These are phyloP conservation scores for Cadophora gregata DNA, from an alignment of 2,329 filamentous ascomycete species.

Conservation along the genomic window DNA sequence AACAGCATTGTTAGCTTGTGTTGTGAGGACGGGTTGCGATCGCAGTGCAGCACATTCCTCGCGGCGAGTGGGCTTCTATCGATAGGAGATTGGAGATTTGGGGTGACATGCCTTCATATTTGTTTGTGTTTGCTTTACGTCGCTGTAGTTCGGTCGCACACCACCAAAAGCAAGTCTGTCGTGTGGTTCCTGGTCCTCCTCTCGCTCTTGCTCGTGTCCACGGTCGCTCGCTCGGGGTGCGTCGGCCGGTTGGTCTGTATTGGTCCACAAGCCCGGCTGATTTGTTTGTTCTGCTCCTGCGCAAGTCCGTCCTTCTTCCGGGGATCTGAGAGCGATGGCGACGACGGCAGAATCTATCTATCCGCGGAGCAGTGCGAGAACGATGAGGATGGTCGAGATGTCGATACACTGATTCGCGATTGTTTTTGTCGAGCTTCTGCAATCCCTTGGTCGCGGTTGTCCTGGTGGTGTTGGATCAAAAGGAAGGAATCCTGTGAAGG, in stretches of 20 bases:
- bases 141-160: constrained; percentile 29
- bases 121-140: constrained; percentile 35
- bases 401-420: constrained; percentile 9
- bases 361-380: background rate
- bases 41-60: constrained; percentile 5
- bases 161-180: constrained; percentile 27
- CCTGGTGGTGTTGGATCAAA: background rate
- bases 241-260: background rate
- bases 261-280: constrained; percentile 24
- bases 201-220: constrained; percentile 19
- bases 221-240: constrained; percentile 11
- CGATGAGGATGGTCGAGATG: background rate
- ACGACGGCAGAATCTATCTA: constrained; percentile 1
- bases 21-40: constrained; percentile 2
- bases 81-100: constrained; percentile 1
- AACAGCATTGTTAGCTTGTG: constrained; percentile 37
- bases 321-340: constrained; percentile 10
- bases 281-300: constrained; percentile 30
- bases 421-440: constrained; percentile 4
- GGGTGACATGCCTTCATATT: constrained; percentile 39
- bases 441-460: background rate
- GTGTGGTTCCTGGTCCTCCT: constrained; percentile 16
- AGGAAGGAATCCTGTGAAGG: background rate
- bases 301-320: constrained; percentile 25
- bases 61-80: constrained; percentile 8